A percentile compares a stretch with the other conserved stretches of the same genome.
Conservation (phyloP, 805 yeast genomes). For the Kazachstania taianensis region DNA sequence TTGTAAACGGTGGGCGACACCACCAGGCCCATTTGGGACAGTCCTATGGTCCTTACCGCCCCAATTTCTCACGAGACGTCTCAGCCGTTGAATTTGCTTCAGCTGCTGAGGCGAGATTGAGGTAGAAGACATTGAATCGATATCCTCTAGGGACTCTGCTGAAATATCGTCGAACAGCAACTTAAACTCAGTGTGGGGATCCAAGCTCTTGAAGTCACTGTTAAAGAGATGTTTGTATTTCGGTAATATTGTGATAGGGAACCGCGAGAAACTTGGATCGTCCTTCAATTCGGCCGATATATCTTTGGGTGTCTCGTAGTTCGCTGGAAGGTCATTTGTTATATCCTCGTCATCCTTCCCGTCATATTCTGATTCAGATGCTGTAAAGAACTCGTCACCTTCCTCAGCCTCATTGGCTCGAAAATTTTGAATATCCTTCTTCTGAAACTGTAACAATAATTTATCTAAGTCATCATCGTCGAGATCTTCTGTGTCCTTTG, state of each 20-base stretch:
- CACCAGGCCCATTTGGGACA: constrained; percentile 51
- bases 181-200: constrained; percentile 67
- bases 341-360: constrained; percentile 15
- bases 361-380: constrained; percentile 25
- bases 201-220: constrained; percentile 37
- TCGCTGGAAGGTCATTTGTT: not conserved
- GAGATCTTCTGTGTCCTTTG: constrained; percentile 10
- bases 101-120: constrained; percentile 60
- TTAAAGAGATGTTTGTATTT: constrained; percentile 15
- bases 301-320: constrained; percentile 16
- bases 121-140: constrained; percentile 62
- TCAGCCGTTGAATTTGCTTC: constrained; percentile 45
- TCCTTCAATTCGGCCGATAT: constrained; percentile 28
- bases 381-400: constrained; percentile 36
- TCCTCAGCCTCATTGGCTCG: constrained; percentile 17
- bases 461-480: constrained; percentile 51
- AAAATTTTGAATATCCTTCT: constrained; percentile 18
- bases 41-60: constrained; percentile 66
- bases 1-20: constrained; percentile 49
- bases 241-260: constrained; percentile 10
- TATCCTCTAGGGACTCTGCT: constrained; percentile 58
- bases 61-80: constrained; percentile 64
- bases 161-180: constrained; percentile 64
- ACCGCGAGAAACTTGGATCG: constrained; percentile 21
- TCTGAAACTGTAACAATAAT: constrained; percentile 37